Evolutionary conservation across 768 basidiomycete genomes (phyloP).

Genomic region (Pleurotus tuoliensis): DNA sequence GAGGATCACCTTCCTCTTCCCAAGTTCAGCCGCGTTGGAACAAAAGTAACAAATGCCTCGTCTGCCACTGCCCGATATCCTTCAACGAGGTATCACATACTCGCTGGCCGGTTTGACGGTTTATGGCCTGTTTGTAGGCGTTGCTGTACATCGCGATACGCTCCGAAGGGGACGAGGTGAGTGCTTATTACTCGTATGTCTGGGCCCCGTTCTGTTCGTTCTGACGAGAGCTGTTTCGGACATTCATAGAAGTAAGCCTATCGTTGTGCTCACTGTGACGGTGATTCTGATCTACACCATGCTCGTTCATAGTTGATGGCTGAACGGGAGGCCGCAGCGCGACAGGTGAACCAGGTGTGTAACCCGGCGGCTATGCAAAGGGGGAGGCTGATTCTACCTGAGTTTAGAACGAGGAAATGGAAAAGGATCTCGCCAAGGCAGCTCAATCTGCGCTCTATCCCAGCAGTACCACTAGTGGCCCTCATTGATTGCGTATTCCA

Average conservation of each 20-base stretch:
- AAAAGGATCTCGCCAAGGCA: conserved; percentile 36
- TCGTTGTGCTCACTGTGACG: too few relatives aligned
- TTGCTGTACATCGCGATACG: conserved; percentile 50
- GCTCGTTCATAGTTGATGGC: conserved; percentile 8
- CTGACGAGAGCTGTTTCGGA: too few relatives aligned
- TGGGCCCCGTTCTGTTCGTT: background rate
- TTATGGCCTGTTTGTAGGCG: conserved; percentile 50
- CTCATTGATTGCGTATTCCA: too few relatives aligned
- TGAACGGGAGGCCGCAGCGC: conserved; percentile 5
- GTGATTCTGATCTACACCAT: background rate
- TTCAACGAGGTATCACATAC: conserved; percentile 54
- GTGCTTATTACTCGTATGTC: conserved; percentile 10
- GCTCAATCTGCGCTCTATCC: conserved; percentile 27
- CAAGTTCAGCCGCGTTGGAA: too few relatives aligned
- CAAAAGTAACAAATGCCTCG: background rate
- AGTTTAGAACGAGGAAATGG: conserved; percentile 33
- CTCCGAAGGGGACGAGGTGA: conserved; percentile 53
- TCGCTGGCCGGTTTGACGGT: conserved; percentile 48
- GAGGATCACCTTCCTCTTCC: too few relatives aligned
- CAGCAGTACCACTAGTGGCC: background rate
- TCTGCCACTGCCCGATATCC: conserved; percentile 37
- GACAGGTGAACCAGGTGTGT: conserved; percentile 25
- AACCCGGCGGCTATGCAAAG: too few relatives aligned
- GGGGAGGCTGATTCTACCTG: conserved; percentile 3
- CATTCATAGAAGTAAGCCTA: too few relatives aligned